phyloP scores from a whole-genome alignment of 345 rosid species.

The Euclidium syriacum region DNA sequence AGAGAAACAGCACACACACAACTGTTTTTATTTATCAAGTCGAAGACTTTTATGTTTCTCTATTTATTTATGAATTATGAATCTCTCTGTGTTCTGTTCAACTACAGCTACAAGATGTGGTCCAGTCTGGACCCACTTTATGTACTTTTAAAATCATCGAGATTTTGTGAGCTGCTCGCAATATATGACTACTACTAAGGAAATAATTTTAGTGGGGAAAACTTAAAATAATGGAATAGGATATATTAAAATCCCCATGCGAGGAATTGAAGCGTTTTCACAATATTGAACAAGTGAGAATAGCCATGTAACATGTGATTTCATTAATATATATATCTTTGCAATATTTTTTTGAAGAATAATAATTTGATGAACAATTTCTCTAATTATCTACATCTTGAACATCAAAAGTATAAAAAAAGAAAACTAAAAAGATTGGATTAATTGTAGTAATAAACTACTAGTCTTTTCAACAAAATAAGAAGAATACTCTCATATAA shows the following conservation, averaged over 20 bases:
- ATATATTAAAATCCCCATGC: background rate
- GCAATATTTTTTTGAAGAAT: background rate
- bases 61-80: slow-evolving; percentile 6
- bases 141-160: slow-evolving; percentile 8
- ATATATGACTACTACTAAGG: slow-evolving; percentile 20
- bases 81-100: slow-evolving; percentile 6
- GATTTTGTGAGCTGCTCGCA: slow-evolving; percentile 29
- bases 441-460: background rate
- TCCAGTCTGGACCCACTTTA: slow-evolving; percentile 17
- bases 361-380: slow-evolving; percentile 12
- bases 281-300: slow-evolving; percentile 8
- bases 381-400: slow-evolving; percentile 9
- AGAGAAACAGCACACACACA: slow-evolving; percentile 23
- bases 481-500: slow-evolving; percentile 10
- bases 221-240: background rate
- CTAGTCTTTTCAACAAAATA: background rate
- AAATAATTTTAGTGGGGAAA: no score
- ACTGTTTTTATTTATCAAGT: slow-evolving; percentile 15
- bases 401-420: slow-evolving; percentile 7
- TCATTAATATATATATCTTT: slow-evolving; percentile 19
- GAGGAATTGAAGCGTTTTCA: background rate
- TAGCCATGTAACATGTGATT: slow-evolving; percentile 4
- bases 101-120: slow-evolving; percentile 22
- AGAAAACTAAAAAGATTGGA: background rate
- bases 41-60: slow-evolving; percentile 7